phyloP scores from a whole-genome alignment of 2,329 filamentous ascomycete species.

The Penicillium sp. region DNA sequence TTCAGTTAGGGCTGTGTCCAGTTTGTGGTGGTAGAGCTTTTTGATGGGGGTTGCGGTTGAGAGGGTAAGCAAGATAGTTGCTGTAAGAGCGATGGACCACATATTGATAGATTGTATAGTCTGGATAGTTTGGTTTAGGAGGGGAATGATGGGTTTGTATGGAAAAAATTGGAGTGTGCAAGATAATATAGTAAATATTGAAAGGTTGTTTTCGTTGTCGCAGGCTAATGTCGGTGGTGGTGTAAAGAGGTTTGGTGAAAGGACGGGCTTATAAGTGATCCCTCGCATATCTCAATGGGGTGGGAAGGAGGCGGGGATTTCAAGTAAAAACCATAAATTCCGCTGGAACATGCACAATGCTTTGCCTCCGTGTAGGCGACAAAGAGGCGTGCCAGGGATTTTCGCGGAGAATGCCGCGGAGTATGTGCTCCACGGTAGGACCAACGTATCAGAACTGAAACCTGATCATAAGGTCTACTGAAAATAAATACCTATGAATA shows the following conservation, averaged over 20 bases:
- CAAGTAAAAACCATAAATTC: neutral
- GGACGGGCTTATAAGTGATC: neutral
- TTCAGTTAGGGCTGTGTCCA: conserved; percentile 23
- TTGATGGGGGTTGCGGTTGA: conserved; percentile 7
- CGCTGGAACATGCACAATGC: neutral
- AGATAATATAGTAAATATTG: neutral
- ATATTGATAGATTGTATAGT: neutral
- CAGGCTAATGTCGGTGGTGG: neutral
- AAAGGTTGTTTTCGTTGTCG: too few species aligned
- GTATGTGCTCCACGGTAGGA: conserved; percentile 3
- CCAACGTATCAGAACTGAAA: neutral
- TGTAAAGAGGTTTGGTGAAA: neutral
- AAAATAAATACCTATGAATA: neutral
- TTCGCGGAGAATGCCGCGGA: conserved; percentile 11
- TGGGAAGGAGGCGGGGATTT: neutral
- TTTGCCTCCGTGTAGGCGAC: neutral
- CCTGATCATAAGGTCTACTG: neutral
- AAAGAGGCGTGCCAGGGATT: neutral
- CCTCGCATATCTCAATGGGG: neutral
- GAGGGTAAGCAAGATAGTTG: conserved; percentile 11
- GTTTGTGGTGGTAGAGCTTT: neutral
- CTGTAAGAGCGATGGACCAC: conserved; percentile 1
- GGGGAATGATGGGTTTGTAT: neutral
- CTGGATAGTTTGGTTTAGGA: neutral
- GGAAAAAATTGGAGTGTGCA: neutral